phyloP scores from a whole-genome alignment of 805 yeast genomes.

The Candida jianshihensis region DNA sequence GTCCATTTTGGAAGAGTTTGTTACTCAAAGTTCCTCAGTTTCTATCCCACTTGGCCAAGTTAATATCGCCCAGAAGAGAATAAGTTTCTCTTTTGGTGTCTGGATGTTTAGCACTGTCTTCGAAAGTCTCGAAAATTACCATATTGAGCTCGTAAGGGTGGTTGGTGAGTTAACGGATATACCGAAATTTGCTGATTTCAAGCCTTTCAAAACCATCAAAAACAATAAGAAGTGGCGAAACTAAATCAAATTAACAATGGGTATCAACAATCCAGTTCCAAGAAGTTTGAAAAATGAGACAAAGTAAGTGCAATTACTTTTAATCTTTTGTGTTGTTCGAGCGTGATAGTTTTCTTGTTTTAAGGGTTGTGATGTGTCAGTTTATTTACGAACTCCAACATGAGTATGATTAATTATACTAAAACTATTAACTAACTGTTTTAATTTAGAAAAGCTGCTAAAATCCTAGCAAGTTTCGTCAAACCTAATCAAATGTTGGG shows the following conservation, averaged over 20 bases:
- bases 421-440: neutral
- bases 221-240: neutral
- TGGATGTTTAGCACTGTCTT: neutral
- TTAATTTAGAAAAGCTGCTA: constrained; percentile 74
- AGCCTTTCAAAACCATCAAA: neutral
- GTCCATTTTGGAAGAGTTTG: no score
- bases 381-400: no score
- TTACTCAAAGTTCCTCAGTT: no score
- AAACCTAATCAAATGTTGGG: constrained; percentile 93
- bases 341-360: no score
- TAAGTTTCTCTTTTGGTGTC: no score
- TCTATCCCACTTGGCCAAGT: no score
- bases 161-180: neutral
- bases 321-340: neutral
- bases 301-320: constrained; percentile 43
- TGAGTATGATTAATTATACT: no score
- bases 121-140: neutral
- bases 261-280: constrained; percentile 92
- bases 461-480: constrained; percentile 78
- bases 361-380: neutral
- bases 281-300: constrained; percentile 82
- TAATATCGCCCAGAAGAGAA: no score
- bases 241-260: constrained; percentile 42
- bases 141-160: no score
- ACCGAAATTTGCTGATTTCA: neutral